Evolutionary conservation across 208 protist genomes (phyloP), one percentile per base, ranked within the genome.

Genomic region (Leishmania martiniquensis): DNA sequence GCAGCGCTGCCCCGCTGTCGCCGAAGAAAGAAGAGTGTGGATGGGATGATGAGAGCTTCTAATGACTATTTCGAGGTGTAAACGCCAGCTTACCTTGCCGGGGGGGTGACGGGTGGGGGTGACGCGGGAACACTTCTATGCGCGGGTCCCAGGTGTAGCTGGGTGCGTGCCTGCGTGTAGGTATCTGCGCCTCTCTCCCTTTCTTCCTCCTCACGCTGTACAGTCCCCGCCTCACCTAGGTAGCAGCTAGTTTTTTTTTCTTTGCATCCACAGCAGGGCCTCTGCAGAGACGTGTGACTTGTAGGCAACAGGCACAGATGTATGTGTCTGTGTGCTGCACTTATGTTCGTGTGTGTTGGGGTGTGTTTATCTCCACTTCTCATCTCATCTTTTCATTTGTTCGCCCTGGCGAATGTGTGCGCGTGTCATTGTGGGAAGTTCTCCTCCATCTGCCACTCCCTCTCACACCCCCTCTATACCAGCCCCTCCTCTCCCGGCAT

Each of bases 11-110:
- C 0, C 29, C 76, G 52, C 32, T 49, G 60, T 42, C 60, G 17
- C 47, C 78, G 29, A 75, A 85, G 44, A 85, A 84, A 34, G 78
- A 83, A 37, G 85, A 89, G 34, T 93, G 89, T 83, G 85, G 60
- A 0, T 93, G 89, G 89, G 85, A 86, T 22, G 87, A 90, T 10
- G 37, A 34, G 29, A 29, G 29, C 47, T 59, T 79, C 29, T 42
- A 20, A 45, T 22, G 57, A 2, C 2, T 13, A 9, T 13, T 13
- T 25, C 29, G 12, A 62, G 29, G 34, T 32, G n/a, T 37, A 62
- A 37, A n/a, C 29, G 20, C 0, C 4, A 25, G 12, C 39, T 13
- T 2, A 13, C 15, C 15, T 37, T 52, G 47, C 7, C 20, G 13
- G 17, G 1, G 45, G 12, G 66, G 34, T 47, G 66, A 10, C 9